Evolutionary conservation across 345 rosid genomes (phyloP), one percentile per base, ranked within the genome.

Genomic region (Boechera divaricarpa): DNA sequence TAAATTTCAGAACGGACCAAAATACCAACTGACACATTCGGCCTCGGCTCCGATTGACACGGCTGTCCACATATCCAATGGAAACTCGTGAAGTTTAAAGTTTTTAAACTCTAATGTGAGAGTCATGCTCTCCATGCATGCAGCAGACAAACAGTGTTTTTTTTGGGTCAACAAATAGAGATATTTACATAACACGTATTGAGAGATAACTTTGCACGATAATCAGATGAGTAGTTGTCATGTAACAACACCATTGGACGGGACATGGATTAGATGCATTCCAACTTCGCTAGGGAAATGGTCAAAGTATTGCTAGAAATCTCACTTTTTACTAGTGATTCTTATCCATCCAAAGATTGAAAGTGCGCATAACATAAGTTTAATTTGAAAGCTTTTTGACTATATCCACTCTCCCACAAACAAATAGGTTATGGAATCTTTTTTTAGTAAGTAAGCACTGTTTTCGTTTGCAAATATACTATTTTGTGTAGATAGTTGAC

Each of bases 281-380:
- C 76, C 72, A 77, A 55, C 58, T 70, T 47, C 38, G 36, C 58
- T 61, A 36, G 9, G 12, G 24, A 21, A 49, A 6, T 72, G 73
- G 81, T 77, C 81, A 78, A 78, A 78, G 63, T 66, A 78, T 41
- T 21, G 56, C 63, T 58, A 78, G 31, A 64, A 78, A 48, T 41
- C 55, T 39, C 26, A 49, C 81, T 78, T 72, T 78, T 72, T 63
- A 72, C 81, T 48, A 9, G 73, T 65, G 48, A 78, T 78, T 72
- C 81, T 63, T 66, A 77, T 67, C 74, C 62, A 77, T 66, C 68
- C 83, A 63, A 59, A 73, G 33, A 31, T 63, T 52, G 63, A 41
- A 81, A 72, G 75, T 81, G 78, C 77, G 77, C 73, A 73, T 72
- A 57, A 71, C 67, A 29, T 52, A 39, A 78, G 57, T 78, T 78